These are phyloP conservation scores for Plasmodium yoelii DNA, from an alignment of 169 alveolate genomes.

Conservation along the genomic window DNA sequence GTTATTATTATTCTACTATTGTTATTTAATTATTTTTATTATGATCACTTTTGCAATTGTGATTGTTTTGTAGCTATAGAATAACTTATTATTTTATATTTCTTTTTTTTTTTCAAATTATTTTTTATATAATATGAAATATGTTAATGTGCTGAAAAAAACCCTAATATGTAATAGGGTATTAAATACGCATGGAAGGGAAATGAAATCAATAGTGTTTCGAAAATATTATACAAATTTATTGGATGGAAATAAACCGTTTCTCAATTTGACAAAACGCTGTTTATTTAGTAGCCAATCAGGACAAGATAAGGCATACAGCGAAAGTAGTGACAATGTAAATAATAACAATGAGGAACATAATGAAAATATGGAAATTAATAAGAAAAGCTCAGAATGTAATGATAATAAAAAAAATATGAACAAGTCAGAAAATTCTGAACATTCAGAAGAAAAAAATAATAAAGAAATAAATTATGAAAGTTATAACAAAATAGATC, in stretches of 20 bases:
- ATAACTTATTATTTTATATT: too few relatives aligned
- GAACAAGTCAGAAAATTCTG: slow-evolving; percentile 22
- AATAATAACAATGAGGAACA: too few relatives aligned
- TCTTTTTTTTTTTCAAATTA: neutral
- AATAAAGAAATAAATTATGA: slow-evolving; percentile 42
- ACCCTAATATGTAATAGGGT: too few relatives aligned
- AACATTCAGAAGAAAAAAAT: neutral
- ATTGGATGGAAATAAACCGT: neutral
- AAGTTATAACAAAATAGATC: slow-evolving; percentile 40
- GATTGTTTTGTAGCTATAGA: too few relatives aligned
- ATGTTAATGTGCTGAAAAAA: neutral
- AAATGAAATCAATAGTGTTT: neutral
- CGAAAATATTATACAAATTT: slow-evolving; percentile 16
- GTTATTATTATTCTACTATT: too few relatives aligned
- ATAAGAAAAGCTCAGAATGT: neutral
- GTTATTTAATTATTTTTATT: too few relatives aligned
- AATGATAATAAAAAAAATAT: neutral
- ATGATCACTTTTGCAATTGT: too few relatives aligned
- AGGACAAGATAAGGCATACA: slow-evolving; percentile 3
- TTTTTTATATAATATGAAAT: neutral
- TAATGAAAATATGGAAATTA: too few relatives aligned
- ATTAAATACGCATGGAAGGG: neutral
- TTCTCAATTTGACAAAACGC: slow-evolving; percentile 6
- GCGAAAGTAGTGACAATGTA: neutral
- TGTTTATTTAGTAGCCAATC: slow-evolving; percentile 12